phyloP scores from a whole-genome alignment of 2,329 filamentous ascomycete genomes.

The Sporothrix sp. region DNA sequence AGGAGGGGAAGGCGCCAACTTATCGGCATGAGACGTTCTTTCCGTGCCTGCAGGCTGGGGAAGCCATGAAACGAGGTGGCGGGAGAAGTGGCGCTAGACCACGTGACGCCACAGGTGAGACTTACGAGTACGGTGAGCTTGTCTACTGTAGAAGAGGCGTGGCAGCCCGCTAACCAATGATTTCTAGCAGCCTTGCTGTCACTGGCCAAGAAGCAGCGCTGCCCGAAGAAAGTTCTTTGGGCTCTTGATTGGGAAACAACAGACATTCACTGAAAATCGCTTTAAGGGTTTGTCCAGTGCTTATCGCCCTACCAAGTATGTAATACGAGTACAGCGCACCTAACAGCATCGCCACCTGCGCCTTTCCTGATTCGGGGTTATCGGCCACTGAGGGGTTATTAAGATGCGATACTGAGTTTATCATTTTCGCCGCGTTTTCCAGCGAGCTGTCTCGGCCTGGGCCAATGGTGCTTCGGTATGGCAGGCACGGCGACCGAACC shows the following conservation, averaged over 20 bases:
- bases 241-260: not conserved
- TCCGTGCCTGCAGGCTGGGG: too few species aligned
- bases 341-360: not conserved
- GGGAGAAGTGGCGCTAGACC: conserved; percentile 1
- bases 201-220: too few species aligned
- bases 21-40: conserved; percentile 9
- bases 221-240: too few species aligned
- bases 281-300: not conserved
- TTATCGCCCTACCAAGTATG: too few species aligned
- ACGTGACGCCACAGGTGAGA: conserved; percentile 6
- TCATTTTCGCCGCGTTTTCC: conserved; percentile 20
- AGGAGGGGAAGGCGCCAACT: conserved; percentile 11
- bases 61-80: conserved; percentile 3
- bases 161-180: too few species aligned
- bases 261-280: too few species aligned
- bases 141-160: not conserved
- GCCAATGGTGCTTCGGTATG: not conserved
- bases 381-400: conserved; percentile 16
- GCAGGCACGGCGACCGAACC: not conserved
- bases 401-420: too few species aligned
- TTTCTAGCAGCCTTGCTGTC: too few species aligned
- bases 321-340: not conserved
- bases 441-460: conserved; percentile 15
- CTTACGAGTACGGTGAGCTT: not conserved
- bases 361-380: not conserved